phyloP scores from a whole-genome alignment of 1,284 basidiomycete genomes.

The Malassezia nana region DNA sequence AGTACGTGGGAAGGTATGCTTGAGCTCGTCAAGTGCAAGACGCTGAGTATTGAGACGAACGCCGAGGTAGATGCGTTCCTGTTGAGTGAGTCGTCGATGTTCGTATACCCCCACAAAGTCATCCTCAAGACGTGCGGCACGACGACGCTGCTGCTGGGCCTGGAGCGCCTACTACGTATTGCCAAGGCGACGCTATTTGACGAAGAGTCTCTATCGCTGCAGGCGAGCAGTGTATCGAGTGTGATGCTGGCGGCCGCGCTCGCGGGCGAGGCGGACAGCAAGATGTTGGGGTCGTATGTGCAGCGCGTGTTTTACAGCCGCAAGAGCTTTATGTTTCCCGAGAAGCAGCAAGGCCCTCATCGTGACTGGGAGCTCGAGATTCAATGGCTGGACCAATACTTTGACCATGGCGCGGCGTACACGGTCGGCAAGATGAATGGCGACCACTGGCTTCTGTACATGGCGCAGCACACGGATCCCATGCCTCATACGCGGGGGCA shows the following conservation, averaged over 20 bases:
- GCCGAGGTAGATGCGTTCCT: conserved; percentile 87
- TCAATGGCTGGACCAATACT: conserved; percentile 77
- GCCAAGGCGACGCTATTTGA: conserved; percentile 74
- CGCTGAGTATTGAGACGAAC: conserved; percentile 78
- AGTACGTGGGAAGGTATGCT: conserved; percentile 93
- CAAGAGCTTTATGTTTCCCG: conserved; percentile 99
- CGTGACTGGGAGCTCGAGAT: conserved; percentile 90
- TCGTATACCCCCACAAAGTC: conserved; percentile 87
- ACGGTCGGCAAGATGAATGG: conserved; percentile 96
- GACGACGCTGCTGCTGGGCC: conserved; percentile 85
- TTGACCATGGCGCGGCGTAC: conserved; percentile 74
- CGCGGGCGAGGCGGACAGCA: conserved; percentile 3
- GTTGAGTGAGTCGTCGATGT: conserved; percentile 93
- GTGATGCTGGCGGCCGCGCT: conserved; percentile 13
- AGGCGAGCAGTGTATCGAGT: conserved; percentile 51
- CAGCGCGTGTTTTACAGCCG: conserved; percentile 72
- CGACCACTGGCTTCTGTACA: conserved; percentile 94
- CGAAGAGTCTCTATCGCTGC: conserved; percentile 19
- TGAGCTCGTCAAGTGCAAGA: conserved; percentile 91
- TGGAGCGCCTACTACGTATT: conserved; percentile 52
- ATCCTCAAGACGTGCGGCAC: conserved; percentile 99
- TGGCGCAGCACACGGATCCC: conserved; percentile 35
- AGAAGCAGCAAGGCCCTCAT: conserved; percentile 86
- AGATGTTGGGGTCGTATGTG: conserved; percentile 31
- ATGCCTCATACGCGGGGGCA: conserved; percentile 28